Conservation (phyloP, 345 rosid genomes). For the Syzygium jambos region DNA sequence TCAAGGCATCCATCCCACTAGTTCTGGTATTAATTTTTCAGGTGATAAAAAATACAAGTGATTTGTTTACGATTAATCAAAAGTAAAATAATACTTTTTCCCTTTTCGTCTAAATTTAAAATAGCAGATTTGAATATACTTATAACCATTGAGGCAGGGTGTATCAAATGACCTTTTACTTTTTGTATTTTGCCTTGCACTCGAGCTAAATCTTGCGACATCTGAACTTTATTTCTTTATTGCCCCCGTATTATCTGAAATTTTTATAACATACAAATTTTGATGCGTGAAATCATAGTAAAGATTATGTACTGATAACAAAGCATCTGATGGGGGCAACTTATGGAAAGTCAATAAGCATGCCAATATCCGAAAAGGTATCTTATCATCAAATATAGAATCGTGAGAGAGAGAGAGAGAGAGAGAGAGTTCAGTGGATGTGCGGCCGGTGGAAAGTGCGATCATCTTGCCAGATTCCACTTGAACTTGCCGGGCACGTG, state of each 20-base stretch:
- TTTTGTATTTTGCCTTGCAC: not conserved
- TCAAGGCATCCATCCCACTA: not conserved
- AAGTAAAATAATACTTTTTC: not conserved
- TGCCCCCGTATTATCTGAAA: not conserved
- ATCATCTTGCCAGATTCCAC: not conserved
- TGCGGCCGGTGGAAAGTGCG: not conserved
- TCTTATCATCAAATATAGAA: not conserved
- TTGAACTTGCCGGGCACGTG: not conserved
- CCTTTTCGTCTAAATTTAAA: not conserved
- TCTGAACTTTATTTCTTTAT: not conserved
- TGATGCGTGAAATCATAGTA: not conserved
- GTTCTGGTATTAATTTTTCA: not conserved
- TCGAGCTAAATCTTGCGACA: not conserved
- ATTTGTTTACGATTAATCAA: not conserved
- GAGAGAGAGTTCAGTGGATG: not conserved
- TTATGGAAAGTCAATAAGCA: not conserved
- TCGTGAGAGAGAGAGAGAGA: too few species aligned
- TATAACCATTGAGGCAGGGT: not conserved
- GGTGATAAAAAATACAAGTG: not conserved
- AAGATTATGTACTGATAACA: not conserved
- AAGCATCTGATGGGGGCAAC: accelerated
- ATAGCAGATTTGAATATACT: not conserved
- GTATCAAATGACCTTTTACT: not conserved
- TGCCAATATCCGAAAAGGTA: not conserved
- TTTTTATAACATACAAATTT: not conserved